Conservation (phyloP, 768 basidiomycete species). For the Leccinum disarticulatum region DNA sequence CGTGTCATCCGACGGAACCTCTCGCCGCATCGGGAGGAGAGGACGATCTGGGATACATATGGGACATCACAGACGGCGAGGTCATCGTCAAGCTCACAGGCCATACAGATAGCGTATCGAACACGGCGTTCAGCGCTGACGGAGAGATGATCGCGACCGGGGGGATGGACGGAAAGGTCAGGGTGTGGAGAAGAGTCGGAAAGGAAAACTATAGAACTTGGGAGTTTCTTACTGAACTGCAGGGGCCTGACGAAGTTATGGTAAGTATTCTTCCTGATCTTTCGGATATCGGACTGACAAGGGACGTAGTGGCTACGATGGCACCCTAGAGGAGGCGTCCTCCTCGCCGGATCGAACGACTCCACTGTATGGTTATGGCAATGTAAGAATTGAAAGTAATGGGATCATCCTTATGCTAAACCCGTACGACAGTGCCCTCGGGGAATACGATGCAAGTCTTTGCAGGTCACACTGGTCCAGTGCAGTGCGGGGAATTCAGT, state of each 20-base stretch:
- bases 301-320: conserved; percentile 81
- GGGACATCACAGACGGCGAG: conserved; percentile 82
- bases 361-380: conserved; percentile 97
- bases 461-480: conserved; percentile 81
- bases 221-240: conserved; percentile 93
- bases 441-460: conserved; percentile 97
- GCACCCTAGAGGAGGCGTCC: conserved; percentile 91
- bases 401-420: neutral
- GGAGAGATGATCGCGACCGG: conserved; percentile 94
- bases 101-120: conserved; percentile 88
- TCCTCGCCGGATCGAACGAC: conserved; percentile 92
- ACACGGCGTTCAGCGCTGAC: conserved; percentile 77
- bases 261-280: conserved; percentile 46
- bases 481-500: conserved; percentile 88
- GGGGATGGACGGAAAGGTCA: conserved; percentile 95
- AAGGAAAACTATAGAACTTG: conserved; percentile 73
- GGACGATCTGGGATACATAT: conserved; percentile 93
- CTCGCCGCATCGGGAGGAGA: conserved; percentile 92
- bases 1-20: conserved; percentile 77
- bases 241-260: conserved; percentile 95
- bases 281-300: conserved; percentile 6
- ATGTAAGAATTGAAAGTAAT: conserved; percentile 49
- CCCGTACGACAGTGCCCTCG: conserved; percentile 70
- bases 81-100: conserved; percentile 83
- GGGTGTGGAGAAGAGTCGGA: conserved; percentile 87